A percentile compares a stretch with the other conserved stretches of the same genome.
These are phyloP conservation scores for Microdochium nivale DNA, from an alignment of 2,329 filamentous ascomycete species.

Conservation along the genomic window DNA sequence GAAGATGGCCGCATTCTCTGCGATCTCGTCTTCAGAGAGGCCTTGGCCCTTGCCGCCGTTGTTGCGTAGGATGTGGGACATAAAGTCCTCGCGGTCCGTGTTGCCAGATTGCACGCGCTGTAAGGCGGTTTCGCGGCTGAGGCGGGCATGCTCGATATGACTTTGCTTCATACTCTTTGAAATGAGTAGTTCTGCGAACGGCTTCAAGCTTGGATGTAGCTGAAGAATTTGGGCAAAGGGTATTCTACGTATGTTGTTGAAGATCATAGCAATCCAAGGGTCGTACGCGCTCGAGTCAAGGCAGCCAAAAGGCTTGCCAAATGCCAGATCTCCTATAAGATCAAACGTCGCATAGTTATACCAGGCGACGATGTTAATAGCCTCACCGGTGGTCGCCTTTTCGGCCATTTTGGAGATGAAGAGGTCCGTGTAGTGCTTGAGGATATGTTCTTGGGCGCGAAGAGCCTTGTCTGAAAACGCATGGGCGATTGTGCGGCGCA, in stretches of 20 bases:
- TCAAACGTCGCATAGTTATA: slow-evolving; percentile 32
- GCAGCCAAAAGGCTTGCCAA: slow-evolving; percentile 31
- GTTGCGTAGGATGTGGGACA: background rate
- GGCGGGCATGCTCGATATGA: no score
- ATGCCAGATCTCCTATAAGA: slow-evolving; percentile 36
- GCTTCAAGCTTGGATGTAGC: no score
- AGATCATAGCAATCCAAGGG: slow-evolving; percentile 24
- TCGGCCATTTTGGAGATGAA: slow-evolving; percentile 18
- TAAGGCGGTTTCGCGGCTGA: background rate
- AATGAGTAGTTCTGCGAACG: no score
- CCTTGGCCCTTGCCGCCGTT: slow-evolving; percentile 1
- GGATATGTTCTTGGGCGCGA: background rate
- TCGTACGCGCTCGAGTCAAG: slow-evolving; percentile 22
- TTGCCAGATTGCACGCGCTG: background rate
- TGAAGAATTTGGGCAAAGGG: background rate
- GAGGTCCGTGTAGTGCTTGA: background rate
- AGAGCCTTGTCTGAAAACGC: slow-evolving; percentile 1
- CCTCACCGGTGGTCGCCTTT: background rate
- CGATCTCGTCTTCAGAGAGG: slow-evolving; percentile 11
- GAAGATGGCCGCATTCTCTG: slow-evolving; percentile 16
- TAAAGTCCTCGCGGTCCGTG: background rate
- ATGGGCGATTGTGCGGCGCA: background rate
- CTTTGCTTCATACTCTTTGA: no score
- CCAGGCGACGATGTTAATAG: slow-evolving; percentile 27
- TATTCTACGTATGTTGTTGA: background rate